Evolutionary conservation across 805 yeast genomes (phyloP), one percentile per base, ranked within the genome.

Genomic region (Wickerhamiella nectarea): DNA sequence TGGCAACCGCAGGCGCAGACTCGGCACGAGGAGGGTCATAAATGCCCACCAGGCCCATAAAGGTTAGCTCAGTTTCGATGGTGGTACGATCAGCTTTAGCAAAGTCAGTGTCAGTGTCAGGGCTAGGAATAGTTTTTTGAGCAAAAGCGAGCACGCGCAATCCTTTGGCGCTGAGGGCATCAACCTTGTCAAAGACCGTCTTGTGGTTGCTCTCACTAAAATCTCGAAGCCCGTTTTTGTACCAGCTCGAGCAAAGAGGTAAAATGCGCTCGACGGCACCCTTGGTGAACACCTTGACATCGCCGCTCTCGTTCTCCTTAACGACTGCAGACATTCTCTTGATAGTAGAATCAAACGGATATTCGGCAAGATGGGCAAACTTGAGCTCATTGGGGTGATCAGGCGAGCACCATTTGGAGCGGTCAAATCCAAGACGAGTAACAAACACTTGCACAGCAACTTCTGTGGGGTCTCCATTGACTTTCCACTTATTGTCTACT

Each of bases 391-490:
- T 28, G 14, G 38, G 34, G n/a, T 38, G 44, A 17, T 47, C 48
- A 6, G 29, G 42, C 17, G 41, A 41, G 8, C 34, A 40, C 29
- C 45, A 43, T 12, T 40, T 28, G 22, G 48, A 25, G 19, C 53
- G 48, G 28, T 46, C 43, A 48, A 62, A 66, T 24, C 69, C 70
- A 48, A 78, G 63, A 53, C 86, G 71, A 10, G 76, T 63, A 18
- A 78, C 71, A 56, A 80, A 81, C 0, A 83, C 89, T 55, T 82
- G 89, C 48, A 84, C 78, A 3, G 94, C 93, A 54, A 80, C 77
- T 63, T 84, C 94, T 2, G 94, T 84, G 34, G 94, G 89, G 57
- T 84, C 94, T 47, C 94, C 94, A 56, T 76, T 78, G 8, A 85
- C 86, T 52, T 72, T 74, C 93, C 93, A 83, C 15, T 62, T 60